Evolutionary conservation across 2,329 filamentous ascomycete species (phyloP), one percentile per base, ranked within the genome.

Genomic region (Lachnellula subtilissima): DNA sequence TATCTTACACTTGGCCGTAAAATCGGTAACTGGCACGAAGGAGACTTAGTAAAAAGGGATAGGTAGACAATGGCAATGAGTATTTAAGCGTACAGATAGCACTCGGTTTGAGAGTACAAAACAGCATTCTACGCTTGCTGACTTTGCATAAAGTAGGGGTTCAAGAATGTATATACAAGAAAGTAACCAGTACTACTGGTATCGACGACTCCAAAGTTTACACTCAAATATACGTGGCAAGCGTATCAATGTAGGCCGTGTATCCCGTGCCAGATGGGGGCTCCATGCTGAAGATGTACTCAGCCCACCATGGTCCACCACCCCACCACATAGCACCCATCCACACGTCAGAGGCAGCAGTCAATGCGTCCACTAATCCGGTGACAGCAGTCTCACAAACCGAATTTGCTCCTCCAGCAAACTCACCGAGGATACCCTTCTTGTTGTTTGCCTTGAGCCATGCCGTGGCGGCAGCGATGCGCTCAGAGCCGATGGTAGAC

Each of bases 401-500:
- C 0, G 66, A 61, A 59, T 83, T 83, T 5, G 73, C 71, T 0
- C 77, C 81, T 5, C 74, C 79, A 0, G 79, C 81, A 60, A 76
- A 82, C 65, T 84, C 80, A 22, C 81, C 81, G 50, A 84, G 63
- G 12, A 83, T 65, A 1, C 75, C 80, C 48, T 72, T 69, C 66
- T 82, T 82, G 43, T 73, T 72, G 61, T 83, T 81, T 14, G 72
- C 69, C 57, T 75, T 74, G 50, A 83, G 70, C 81, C 81, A 84
- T 47, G 73, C 62, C 0, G 81, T 83, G 0, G 81, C 81, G 11
- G 69, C 73, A 19, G 71, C 60, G 17, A 84, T 69, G 4, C 81
- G 73, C 61, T 82, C 76, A 23, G 70, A 67, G 52, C 81, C 78
- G 58, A 83, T 80, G n/a, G 80, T 83, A 5, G 68, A 59, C 57